Conservation (phyloP, 2,329 filamentous ascomycete genomes). For the Pleurostoma richardsiae region DNA sequence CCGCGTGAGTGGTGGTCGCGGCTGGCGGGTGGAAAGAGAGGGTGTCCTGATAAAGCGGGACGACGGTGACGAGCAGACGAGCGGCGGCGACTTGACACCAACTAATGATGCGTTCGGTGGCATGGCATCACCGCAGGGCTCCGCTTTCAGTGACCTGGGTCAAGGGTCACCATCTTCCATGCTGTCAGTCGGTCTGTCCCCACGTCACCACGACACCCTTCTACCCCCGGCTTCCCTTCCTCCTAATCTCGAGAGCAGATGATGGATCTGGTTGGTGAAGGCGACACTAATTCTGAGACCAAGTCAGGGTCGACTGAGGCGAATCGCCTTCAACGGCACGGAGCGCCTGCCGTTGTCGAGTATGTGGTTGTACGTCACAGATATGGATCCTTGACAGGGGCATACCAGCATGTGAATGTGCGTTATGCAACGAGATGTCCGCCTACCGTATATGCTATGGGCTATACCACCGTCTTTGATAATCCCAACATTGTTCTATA, state of each 20-base stretch:
- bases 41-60: conserved; percentile 36
- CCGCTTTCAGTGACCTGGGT: too few relatives aligned
- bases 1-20: conserved; percentile 23
- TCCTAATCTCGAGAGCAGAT: not conserved
- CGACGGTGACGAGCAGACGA: conserved; percentile 9
- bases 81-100: not conserved
- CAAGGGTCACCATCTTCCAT: too few relatives aligned
- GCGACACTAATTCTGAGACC: not conserved
- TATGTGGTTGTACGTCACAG: conserved; percentile 16
- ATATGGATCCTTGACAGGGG: not conserved
- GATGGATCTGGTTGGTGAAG: conserved; percentile 10
- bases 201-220: not conserved
- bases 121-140: not conserved
- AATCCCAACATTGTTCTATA: too few relatives aligned
- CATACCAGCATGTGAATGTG: too few relatives aligned
- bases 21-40: conserved; percentile 37
- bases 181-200: too few relatives aligned
- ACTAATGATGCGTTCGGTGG: not conserved
- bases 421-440: too few relatives aligned
- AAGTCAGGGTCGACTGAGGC: conserved; percentile 20
- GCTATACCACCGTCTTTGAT: too few relatives aligned
- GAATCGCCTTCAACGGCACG: conserved; percentile 22
- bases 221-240: not conserved
- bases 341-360: conserved; percentile 19
- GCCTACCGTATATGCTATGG: too few relatives aligned